Evolutionary conservation across 2,329 filamentous ascomycete genomes (phyloP), one percentile per base, ranked within the genome.

Genomic region (Alternaria dauci): DNA sequence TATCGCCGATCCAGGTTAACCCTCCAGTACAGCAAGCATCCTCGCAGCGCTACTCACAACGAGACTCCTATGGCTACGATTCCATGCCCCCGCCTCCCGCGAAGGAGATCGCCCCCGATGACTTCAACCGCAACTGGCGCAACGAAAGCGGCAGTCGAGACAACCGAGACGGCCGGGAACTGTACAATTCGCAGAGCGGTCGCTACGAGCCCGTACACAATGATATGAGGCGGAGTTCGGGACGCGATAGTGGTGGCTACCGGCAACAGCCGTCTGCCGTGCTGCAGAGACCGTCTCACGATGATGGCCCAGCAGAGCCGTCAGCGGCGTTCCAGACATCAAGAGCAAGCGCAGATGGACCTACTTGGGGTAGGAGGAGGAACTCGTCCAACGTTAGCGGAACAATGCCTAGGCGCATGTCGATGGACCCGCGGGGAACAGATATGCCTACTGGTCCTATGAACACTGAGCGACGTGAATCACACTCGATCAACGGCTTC

Each of bases 101-200:
- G 0, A 92, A 93, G 73, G 94, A 98, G 75, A 96, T 97, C 65
- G 92, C 93, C 6, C 91, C 94, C 0, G 95, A 98, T 77, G 94
- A 97, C 67, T 98, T 97, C 73, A 96, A 90, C 76, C 87, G 95
- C 63, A 88, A 90, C 34, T 96, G 92, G 89, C 87, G 91, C 71
- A 93, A 97, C 63, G 86, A 89, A 5, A 83, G 86, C 57, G 83
- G 85, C 11, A 48, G 52, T 20, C 54, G 54, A 25, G 89, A 87
- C 62, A 85, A 91, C 58, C 36, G 54, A 34, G 89, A 87, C 63
- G 85, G 91, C 58, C 64, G 63, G 26, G 94, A 98, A 77, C 83
- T 98, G 0, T 98, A 89, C 81, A 97, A 98, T 76, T 96, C 94
- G n/a, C 91, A 96, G 56, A 97, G 93, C 55, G 94, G 94, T 18